phyloP scores from a whole-genome alignment of 2,329 filamentous ascomycete species.

The Tolypocladium album region DNA sequence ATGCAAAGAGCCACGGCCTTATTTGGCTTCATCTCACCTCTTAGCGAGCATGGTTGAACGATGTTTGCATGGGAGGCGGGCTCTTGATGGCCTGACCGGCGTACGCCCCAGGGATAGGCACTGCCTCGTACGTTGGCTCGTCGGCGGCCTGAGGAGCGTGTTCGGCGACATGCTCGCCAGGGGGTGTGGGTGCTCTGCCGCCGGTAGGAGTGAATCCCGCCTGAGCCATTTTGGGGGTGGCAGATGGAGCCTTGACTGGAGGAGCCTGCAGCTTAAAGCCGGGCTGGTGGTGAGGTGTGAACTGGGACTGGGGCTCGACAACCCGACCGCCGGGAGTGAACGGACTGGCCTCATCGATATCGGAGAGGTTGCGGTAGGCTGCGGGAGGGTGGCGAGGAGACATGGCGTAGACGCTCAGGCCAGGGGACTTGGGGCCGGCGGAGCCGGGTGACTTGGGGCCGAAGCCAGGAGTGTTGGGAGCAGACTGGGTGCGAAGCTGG shows the following conservation, averaged over 20 bases:
- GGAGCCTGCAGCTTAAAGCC: slow-evolving; percentile 84
- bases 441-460: slow-evolving; percentile 46
- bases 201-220: slow-evolving; percentile 48
- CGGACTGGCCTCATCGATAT: slow-evolving; percentile 31
- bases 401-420: slow-evolving; percentile 36
- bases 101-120: slow-evolving; percentile 85
- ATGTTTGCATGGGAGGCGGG: slow-evolving; percentile 33
- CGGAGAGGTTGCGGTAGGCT: slow-evolving; percentile 38
- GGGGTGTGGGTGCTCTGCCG: slow-evolving; percentile 2
- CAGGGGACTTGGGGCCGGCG: slow-evolving; percentile 26
- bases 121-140: slow-evolving; percentile 74
- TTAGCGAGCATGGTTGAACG: slow-evolving; percentile 26
- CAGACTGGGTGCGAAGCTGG: slow-evolving; percentile 73
- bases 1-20: neutral
- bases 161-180: slow-evolving; percentile 12
- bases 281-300: slow-evolving; percentile 34
- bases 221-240: slow-evolving; percentile 60
- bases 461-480: slow-evolving; percentile 89
- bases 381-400: slow-evolving; percentile 52
- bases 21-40: neutral
- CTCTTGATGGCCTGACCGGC: slow-evolving; percentile 42
- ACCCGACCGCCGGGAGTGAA: slow-evolving; percentile 47
- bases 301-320: slow-evolving; percentile 53
- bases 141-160: slow-evolving; percentile 64
- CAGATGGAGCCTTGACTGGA: slow-evolving; percentile 64